phyloP scores from a whole-genome alignment of 805 yeast genomes.

The Saccharomycopsis schoenii region DNA sequence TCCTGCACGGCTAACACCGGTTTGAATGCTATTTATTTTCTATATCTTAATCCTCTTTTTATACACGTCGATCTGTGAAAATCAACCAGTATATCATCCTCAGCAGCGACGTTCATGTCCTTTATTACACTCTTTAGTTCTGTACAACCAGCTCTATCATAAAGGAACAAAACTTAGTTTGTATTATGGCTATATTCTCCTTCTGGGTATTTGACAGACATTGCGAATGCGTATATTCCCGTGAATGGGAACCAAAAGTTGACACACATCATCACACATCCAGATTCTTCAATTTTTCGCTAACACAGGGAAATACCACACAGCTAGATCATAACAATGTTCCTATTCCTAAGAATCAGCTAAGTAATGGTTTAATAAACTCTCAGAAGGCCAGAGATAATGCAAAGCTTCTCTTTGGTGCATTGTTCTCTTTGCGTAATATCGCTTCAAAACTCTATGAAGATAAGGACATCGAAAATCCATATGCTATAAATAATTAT shows the following conservation, averaged over 20 bases:
- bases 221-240: slow-evolving; percentile 75
- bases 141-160: background rate
- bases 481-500: slow-evolving; percentile 23
- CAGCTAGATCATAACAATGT: slow-evolving; percentile 4
- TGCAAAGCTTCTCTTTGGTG: slow-evolving; percentile 79
- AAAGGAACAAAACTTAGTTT: background rate
- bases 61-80: background rate
- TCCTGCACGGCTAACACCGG: no score
- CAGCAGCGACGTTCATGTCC: no score
- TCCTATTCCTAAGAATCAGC: slow-evolving; percentile 20
- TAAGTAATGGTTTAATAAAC: slow-evolving; percentile 33
- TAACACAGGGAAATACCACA: slow-evolving; percentile 18
- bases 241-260: slow-evolving; percentile 50
- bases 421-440: slow-evolving; percentile 67
- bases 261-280: slow-evolving; percentile 15
- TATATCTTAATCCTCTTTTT: no score
- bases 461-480: background rate
- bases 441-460: slow-evolving; percentile 46
- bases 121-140: background rate
- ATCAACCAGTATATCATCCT: background rate
- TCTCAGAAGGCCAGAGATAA: slow-evolving; percentile 54
- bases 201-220: slow-evolving; percentile 90
- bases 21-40: no score
- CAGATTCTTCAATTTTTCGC: slow-evolving; percentile 18
- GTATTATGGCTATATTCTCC: slow-evolving; percentile 59